Evolutionary conservation across 208 protist species (phyloP), one percentile per base, ranked within the genome.

Genomic region (Herpetomonas samuelpessoai): DNA sequence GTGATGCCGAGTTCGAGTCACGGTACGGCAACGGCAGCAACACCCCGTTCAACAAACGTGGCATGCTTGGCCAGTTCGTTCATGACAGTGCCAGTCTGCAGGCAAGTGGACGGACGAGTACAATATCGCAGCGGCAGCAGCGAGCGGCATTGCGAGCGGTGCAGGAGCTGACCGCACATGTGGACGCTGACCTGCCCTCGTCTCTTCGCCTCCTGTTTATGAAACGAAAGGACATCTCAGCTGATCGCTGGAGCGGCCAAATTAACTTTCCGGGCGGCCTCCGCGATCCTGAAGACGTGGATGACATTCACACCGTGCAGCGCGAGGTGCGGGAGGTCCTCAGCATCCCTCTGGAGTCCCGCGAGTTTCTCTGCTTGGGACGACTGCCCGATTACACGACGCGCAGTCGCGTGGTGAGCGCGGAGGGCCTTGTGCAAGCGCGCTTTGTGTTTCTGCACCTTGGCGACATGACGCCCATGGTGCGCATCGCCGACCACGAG

Each of bases 361-460:
- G 21, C 25, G 79, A 87, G 46, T 91, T 91, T 41, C 18, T 88
- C 14, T 66, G 62, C 29, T 63, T 93, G 2, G 83, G 83, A 14
- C 86, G 79, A 16, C 65, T 93, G 48, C 77, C 62, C 18, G 86
- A 93, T 61, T 64, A 64, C 64, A n/a, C 31, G 12, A 41, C 83
- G 57, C 67, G 61, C 38, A 74, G 67, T 50, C 71, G 79, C 44
- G 45, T 72, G 2, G 47, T 50, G 21, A 47, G 39, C 25, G 27
- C 53, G 24, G 50, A 44, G 0, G 68, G 68, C 6, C 48, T 75
- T 2, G 79, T 90, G 52, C 83, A 91, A 66, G 64, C 81, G 0
- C 81, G 84, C 19, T 94, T 91, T 65, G 81, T 94, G 0, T 91
- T 86, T 60, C 53, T 94, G 14, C 83, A 94, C 58, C 76, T 83